Base-by-base conservation (phyloP, 2,329 filamentous ascomycete species). In the Aspergillus ochraceus region DNA sequence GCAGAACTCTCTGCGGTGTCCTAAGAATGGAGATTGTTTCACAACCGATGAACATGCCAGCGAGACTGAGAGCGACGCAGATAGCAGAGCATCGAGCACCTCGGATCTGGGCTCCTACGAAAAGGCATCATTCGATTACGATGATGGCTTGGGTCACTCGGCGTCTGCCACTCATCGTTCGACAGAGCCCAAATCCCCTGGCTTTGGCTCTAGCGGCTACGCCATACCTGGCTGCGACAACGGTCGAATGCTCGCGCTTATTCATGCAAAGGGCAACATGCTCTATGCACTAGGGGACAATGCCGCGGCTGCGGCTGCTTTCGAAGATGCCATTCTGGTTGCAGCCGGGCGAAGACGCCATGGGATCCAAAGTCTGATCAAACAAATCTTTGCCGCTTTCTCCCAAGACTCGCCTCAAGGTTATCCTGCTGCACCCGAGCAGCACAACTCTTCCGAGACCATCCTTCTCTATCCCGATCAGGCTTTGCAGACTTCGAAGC, bases 221-320 rank as follows among this genome's bases (percentile, higher is more conserved):
- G 85, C 87, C 14, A 88, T 99, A 49, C 85, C 92, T 5, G 92
- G 89, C 2, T 87, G 85, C 49, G 95, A 99, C 66, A 98, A 97
- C 72, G 95, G 94, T 9, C 87, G 95, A 60, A 92, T 99, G 70
- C 84, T 99, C 49, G 90, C 92, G n/a, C 83, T 99, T 17, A 88
- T 98, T 46, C 95, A 99, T 76, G 93, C 94, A 20, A 99, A 98
- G 76, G 95, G 94, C n/a, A 98, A 98, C 64, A 96, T 98, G 89
- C 83, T 98, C 1, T 99, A 99, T 76, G 88, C 91, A 26, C 79
- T 96, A 30, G 94, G 94, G 50, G 89, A 97, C 65, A 90, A 95
- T 64, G 81, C 84, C 45, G 86, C 84, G 46, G 95, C 95, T 47
- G 92, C 94, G 1, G 86, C 88, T 67, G 92, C 95, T 4, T 99